These are phyloP conservation scores for Hypericum androsaemum DNA, from an alignment of 345 rosid species.

Conservation along the genomic window DNA sequence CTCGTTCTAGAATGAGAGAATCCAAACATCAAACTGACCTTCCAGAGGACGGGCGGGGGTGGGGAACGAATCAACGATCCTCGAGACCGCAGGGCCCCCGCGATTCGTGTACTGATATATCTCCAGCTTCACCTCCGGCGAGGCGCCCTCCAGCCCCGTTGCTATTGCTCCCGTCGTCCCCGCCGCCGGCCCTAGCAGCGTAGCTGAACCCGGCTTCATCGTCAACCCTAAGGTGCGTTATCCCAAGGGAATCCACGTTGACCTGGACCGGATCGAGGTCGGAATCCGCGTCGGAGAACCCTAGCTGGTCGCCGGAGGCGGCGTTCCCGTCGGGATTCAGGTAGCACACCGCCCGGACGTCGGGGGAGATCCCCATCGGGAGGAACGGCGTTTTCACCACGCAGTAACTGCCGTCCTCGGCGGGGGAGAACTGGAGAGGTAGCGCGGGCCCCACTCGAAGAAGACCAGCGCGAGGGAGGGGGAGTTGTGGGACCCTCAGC, in stretches of 20 bases:
- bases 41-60: conserved; percentile 63
- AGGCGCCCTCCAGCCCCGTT: conserved; percentile 35
- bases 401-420: conserved; percentile 29
- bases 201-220: conserved; percentile 31
- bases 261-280: conserved; percentile 42
- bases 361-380: conserved; percentile 40
- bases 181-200: conserved; percentile 29
- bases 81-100: conserved; percentile 57
- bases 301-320: conserved; percentile 16
- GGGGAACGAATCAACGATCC: conserved; percentile 58
- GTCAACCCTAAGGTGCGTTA: conserved; percentile 54
- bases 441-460: conserved; percentile 85
- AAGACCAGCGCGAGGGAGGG: conserved; percentile 45
- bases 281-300: conserved; percentile 22
- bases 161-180: conserved; percentile 12
- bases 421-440: conserved; percentile 50
- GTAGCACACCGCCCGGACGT: conserved; percentile 43
- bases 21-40: conserved; percentile 33
- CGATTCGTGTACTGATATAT: conserved; percentile 69
- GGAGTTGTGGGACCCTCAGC: conserved; percentile 34
- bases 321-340: conserved; percentile 42
- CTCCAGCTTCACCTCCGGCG: conserved; percentile 50
- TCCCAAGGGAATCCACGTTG: conserved; percentile 62
- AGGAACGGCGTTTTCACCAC: conserved; percentile 58
- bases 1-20: background rate